A percentile compares a stretch with the other conserved stretches of the same genome.
Conservation (phyloP, 73 alveolate genomes). For the Breviolum minutum region DNA sequence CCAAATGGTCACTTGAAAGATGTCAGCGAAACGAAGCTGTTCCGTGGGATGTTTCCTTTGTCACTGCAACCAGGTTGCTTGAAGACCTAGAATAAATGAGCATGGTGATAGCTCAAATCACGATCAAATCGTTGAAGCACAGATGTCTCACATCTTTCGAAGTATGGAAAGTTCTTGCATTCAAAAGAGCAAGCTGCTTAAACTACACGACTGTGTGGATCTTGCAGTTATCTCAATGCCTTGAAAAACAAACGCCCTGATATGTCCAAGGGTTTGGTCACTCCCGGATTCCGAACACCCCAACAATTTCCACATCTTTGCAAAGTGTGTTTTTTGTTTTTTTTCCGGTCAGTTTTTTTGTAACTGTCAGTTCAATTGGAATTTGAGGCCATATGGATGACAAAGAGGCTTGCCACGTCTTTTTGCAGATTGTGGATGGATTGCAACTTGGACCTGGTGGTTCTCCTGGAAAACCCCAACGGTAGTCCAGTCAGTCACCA, state of each 20-base stretch:
- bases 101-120: too few relatives aligned
- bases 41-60: not conserved
- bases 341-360: not conserved
- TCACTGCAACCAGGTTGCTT: not conserved
- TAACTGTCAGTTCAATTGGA: not conserved
- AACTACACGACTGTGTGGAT: too few relatives aligned
- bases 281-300: not conserved
- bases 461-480: not conserved
- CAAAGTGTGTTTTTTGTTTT: not conserved
- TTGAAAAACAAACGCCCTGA: too few relatives aligned
- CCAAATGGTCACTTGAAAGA: not conserved
- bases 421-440: conserved; percentile 84
- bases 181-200: too few relatives aligned
- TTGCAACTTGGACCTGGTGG: conserved; percentile 2
- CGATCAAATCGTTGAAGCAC: too few relatives aligned
- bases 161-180: too few relatives aligned
- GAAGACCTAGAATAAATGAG: too few relatives aligned
- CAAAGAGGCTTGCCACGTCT: conserved; percentile 84
- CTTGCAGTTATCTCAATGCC: too few relatives aligned
- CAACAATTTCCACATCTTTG: not conserved
- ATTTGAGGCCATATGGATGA: conserved; percentile 58
- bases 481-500: too few relatives aligned
- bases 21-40: too few relatives aligned
- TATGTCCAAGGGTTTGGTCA: too few relatives aligned
- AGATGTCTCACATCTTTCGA: too few relatives aligned